These are phyloP conservation scores for Thielaviopsis populi DNA, from an alignment of 2,329 filamentous ascomycete species.

Conservation along the genomic window DNA sequence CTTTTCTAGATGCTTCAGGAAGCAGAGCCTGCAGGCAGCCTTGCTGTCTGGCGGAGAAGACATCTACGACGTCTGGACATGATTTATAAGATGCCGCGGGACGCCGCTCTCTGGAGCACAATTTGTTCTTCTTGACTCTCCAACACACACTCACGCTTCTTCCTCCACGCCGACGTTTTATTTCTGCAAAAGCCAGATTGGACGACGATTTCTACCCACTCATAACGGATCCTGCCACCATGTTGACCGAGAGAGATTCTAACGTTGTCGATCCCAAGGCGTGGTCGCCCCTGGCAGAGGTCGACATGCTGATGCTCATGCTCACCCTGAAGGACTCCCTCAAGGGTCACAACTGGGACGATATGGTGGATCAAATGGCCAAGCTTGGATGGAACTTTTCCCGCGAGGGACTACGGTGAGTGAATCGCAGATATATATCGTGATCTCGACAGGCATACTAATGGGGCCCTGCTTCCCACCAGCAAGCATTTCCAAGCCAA, in stretches of 20 bases:
- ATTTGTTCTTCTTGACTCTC: no score
- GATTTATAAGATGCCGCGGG: neutral
- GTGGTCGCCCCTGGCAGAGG: slow-evolving; percentile 6
- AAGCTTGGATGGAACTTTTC: slow-evolving; percentile 3
- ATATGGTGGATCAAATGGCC: neutral
- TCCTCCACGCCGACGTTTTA: no score
- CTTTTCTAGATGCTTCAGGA: neutral
- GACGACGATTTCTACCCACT: neutral
- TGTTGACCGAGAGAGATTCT: neutral
- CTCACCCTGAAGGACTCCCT: slow-evolving; percentile 1
- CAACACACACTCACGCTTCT: no score
- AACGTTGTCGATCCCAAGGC: neutral
- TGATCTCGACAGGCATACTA: neutral
- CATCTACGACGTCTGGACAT: neutral
- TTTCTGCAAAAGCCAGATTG: no score
- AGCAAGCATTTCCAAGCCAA: slow-evolving; percentile 8
- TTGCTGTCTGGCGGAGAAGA: neutral
- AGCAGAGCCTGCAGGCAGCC: neutral
- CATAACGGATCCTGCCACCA: neutral
- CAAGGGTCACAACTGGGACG: slow-evolving; percentile 4
- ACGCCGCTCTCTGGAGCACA: no score
- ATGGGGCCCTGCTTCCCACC: neutral
- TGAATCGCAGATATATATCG: neutral
- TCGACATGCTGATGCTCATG: slow-evolving; percentile 9
- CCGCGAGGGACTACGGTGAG: slow-evolving; percentile 4